These are phyloP conservation scores for Polytrichum formosum DNA, from an alignment of 225 moss, liverwort and hornwort species.

Conservation along the genomic window DNA sequence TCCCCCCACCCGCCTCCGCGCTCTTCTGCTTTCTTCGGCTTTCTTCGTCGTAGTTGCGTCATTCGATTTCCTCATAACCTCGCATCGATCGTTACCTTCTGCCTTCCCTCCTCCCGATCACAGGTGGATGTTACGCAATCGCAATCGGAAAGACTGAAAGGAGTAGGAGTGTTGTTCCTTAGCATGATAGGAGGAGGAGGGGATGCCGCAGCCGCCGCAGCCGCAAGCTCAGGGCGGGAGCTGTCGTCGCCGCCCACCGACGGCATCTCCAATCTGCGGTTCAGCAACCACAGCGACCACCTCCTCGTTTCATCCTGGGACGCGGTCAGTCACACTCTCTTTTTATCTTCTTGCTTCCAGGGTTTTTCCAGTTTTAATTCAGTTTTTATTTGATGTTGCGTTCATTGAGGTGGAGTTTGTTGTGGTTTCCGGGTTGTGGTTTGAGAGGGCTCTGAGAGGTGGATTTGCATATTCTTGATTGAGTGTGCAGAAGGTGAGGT, in stretches of 20 bases:
- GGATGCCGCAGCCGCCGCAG: background rate
- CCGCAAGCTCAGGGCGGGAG: conserved; percentile 59
- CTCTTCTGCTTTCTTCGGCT: too few relatives aligned
- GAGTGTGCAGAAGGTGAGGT: conserved; percentile 66
- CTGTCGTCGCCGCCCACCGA: conserved; percentile 73
- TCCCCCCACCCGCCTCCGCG: too few relatives aligned
- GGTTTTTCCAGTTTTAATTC: background rate
- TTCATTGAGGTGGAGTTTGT: background rate
- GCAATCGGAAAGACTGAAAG: too few relatives aligned
- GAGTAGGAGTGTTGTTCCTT: background rate
- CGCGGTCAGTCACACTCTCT: conserved; percentile 29
- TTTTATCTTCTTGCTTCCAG: background rate
- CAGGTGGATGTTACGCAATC: too few relatives aligned
- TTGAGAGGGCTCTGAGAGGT: background rate
- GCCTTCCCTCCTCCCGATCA: too few relatives aligned
- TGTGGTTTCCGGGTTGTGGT: background rate
- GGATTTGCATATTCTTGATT: background rate
- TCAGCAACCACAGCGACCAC: conserved; percentile 96
- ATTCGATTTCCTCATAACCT: too few relatives aligned
- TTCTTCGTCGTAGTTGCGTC: too few relatives aligned
- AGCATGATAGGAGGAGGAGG: background rate
- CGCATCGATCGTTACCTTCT: too few relatives aligned
- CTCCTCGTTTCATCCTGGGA: conserved; percentile 97
- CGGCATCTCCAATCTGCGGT: conserved; percentile 91
- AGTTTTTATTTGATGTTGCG: background rate